These are phyloP conservation scores for Fusarium sp. DNA, from an alignment of 2,329 filamentous ascomycete species.

Conservation along the genomic window DNA sequence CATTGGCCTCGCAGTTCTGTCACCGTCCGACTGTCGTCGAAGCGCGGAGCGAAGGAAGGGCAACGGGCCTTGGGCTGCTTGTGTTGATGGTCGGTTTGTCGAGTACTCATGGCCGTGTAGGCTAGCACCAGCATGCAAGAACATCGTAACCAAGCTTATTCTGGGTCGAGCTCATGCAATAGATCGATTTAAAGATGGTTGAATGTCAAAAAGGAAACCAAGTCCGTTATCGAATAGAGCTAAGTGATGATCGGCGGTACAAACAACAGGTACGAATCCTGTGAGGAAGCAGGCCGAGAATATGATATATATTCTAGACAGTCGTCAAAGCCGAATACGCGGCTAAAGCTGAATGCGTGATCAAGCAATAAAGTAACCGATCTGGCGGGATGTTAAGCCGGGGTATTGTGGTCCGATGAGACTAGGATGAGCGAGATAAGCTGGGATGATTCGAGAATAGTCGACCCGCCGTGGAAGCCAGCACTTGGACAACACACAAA, in stretches of 20 bases:
- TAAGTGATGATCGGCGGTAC: background rate
- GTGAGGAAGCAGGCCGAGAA: slow-evolving; percentile 22
- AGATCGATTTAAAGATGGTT: slow-evolving; percentile 18
- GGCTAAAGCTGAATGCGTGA: slow-evolving; percentile 24
- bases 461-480: slow-evolving; percentile 35
- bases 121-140: slow-evolving; percentile 69
- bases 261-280: slow-evolving; percentile 4
- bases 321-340: slow-evolving; percentile 39
- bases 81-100: slow-evolving; percentile 50
- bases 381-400: slow-evolving; percentile 42
- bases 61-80: slow-evolving; percentile 53
- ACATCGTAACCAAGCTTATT: slow-evolving; percentile 58
- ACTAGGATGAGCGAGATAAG: slow-evolving; percentile 45
- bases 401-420: slow-evolving; percentile 45
- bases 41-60: slow-evolving; percentile 59
- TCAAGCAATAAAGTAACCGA: slow-evolving; percentile 40
- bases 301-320: slow-evolving; percentile 37
- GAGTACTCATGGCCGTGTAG: slow-evolving; percentile 72
- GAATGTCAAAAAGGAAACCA: background rate
- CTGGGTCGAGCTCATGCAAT: slow-evolving; percentile 38
- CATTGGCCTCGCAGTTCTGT: slow-evolving; percentile 37
- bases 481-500: slow-evolving; percentile 40
- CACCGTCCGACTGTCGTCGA: slow-evolving; percentile 51
- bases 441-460: slow-evolving; percentile 38
- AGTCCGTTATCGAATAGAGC: slow-evolving; percentile 1